These are phyloP conservation scores for Prunus davidiana DNA, from an alignment of 306 rosid species.

Conservation along the genomic window DNA sequence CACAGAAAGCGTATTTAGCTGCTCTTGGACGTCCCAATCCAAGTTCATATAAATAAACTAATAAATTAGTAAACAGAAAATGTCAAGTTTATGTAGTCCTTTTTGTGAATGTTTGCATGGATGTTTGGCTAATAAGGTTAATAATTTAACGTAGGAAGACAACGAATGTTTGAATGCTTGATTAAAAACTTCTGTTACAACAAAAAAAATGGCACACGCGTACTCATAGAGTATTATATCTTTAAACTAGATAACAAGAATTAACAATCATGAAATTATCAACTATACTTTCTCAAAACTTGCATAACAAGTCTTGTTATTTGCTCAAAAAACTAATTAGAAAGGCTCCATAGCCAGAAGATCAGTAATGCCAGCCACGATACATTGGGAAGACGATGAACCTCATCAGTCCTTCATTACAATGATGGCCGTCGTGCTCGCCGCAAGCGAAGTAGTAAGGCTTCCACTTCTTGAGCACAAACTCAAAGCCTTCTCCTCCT, in stretches of 20 bases:
- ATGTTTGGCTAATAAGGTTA: too few relatives aligned
- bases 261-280: background rate
- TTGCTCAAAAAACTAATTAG: background rate
- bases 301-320: slow-evolving; percentile 9
- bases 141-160: too few relatives aligned
- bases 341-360: too few relatives aligned
- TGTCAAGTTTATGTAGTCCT: too few relatives aligned
- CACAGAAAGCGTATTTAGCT: slow-evolving; percentile 65
- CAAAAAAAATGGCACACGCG: too few relatives aligned
- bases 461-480: slow-evolving; percentile 42
- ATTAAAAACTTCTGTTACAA: too few relatives aligned
- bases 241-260: too few relatives aligned
- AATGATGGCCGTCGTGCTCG: slow-evolving; percentile 52
- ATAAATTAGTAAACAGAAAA: too few relatives aligned
- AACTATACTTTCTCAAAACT: background rate
- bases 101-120: too few relatives aligned
- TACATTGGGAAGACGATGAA: slow-evolving; percentile 49
- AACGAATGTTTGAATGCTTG: too few relatives aligned
- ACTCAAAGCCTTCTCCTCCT: slow-evolving; percentile 47
- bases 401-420: slow-evolving; percentile 65
- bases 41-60: slow-evolving; percentile 30
- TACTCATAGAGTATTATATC: too few relatives aligned
- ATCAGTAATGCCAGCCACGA: slow-evolving; percentile 34
- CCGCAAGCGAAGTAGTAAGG: slow-evolving; percentile 69
- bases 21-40: slow-evolving; percentile 77